phyloP scores from a whole-genome alignment of 2,329 filamentous ascomycete species.

The Keithomyces neogunnii region DNA sequence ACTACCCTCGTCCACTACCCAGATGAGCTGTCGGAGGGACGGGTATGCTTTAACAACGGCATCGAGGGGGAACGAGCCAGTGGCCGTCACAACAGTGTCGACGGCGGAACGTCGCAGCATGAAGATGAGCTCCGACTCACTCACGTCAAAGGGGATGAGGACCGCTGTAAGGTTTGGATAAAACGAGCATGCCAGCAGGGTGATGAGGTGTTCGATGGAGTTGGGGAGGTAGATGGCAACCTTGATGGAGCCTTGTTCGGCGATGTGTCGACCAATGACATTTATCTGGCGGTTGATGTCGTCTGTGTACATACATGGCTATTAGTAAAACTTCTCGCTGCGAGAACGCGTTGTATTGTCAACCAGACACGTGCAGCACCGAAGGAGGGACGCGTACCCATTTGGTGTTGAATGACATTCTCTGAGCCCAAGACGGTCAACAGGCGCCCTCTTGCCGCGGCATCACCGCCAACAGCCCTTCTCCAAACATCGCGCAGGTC shows the following conservation, averaged over 20 bases:
- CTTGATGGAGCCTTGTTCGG: conserved; percentile 61
- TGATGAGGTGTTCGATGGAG: conserved; percentile 76
- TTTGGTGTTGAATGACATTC: conserved; percentile 62
- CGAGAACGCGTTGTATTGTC: neutral
- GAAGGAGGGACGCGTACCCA: conserved; percentile 32
- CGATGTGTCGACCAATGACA: conserved; percentile 69
- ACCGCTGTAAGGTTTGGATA: conserved; percentile 73
- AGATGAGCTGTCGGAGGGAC: conserved; percentile 69
- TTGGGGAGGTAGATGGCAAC: conserved; percentile 91
- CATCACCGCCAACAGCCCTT: conserved; percentile 56
- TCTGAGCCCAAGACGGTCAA: conserved; percentile 72
- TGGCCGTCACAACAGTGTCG: conserved; percentile 75
- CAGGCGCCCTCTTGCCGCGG: conserved; percentile 62
- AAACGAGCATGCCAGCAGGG: conserved; percentile 83
- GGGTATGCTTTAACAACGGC: conserved; percentile 60
- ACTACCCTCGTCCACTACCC: conserved; percentile 87
- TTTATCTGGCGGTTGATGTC: conserved; percentile 81
- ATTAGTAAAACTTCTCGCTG: conserved; percentile 4
- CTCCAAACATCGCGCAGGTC: conserved; percentile 91
- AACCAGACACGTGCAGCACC: neutral
- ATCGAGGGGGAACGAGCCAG: conserved; percentile 79
- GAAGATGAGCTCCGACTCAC: conserved; percentile 58
- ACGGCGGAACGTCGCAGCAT: conserved; percentile 67
- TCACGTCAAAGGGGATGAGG: conserved; percentile 73
- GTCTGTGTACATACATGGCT: conserved; percentile 26